A percentile compares a stretch with the other conserved stretches of the same genome.
These are phyloP conservation scores for Metarhizium sp. DNA, from an alignment of 2,329 filamentous ascomycete species.

Conservation along the genomic window DNA sequence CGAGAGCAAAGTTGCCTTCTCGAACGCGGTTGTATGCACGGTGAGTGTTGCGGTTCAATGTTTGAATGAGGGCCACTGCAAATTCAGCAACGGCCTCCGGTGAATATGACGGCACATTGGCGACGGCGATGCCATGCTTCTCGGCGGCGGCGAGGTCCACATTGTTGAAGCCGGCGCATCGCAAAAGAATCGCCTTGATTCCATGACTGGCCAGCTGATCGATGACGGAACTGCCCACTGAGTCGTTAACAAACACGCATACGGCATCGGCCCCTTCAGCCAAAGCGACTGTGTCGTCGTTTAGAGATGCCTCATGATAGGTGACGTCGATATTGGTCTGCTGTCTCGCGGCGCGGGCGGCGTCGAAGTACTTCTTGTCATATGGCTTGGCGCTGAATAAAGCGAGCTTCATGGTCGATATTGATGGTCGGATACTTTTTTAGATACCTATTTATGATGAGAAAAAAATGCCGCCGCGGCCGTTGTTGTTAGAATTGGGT, in stretches of 20 bases:
- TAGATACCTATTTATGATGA: too few species aligned
- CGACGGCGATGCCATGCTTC: slow-evolving; percentile 47
- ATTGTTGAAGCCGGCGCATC: slow-evolving; percentile 61
- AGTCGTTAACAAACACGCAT: slow-evolving; percentile 62
- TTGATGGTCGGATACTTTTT: not conserved
- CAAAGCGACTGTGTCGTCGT: slow-evolving; percentile 44
- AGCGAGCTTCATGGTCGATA: slow-evolving; percentile 41
- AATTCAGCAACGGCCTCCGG: slow-evolving; percentile 64
- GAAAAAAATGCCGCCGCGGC: too few species aligned
- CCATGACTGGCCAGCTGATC: slow-evolving; percentile 37
- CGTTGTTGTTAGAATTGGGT: too few species aligned
- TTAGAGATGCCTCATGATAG: slow-evolving; percentile 51
- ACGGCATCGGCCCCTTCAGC: slow-evolving; percentile 45
- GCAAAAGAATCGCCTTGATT: slow-evolving; percentile 50
- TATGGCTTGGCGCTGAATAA: slow-evolving; percentile 58
- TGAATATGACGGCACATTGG: slow-evolving; percentile 59
- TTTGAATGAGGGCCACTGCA: slow-evolving; percentile 56
- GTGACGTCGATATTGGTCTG: slow-evolving; percentile 31
- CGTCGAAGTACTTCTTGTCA: slow-evolving; percentile 45
- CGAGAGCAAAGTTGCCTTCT: slow-evolving; percentile 58
- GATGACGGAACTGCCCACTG: slow-evolving; percentile 41
- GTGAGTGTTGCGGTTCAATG: slow-evolving; percentile 58
- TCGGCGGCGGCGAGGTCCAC: slow-evolving; percentile 50
- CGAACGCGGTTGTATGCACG: slow-evolving; percentile 59
- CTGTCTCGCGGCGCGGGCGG: slow-evolving; percentile 26